A percentile compares a stretch with the other conserved stretches of the same genome.
Evolutionary conservation across 1,139 yeast genomes (phyloP).

Genomic region (Taphrina pruni): DNA sequence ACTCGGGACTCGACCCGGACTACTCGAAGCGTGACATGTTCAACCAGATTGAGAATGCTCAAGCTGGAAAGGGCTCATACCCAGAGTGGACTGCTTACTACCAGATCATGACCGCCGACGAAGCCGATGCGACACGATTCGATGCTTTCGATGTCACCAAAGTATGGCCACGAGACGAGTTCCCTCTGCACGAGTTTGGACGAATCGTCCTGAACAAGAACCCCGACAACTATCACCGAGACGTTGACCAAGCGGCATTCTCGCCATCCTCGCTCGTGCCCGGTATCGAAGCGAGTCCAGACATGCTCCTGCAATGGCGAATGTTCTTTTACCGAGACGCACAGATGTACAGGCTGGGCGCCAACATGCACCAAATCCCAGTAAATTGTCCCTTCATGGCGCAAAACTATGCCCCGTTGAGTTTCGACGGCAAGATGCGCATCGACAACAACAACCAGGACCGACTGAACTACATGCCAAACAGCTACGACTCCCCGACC

Average conservation of each 20-base stretch:
- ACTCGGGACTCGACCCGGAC: slow-evolving; percentile 70
- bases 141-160: slow-evolving; percentile 73
- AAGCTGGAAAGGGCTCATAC: slow-evolving; percentile 55
- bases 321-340: slow-evolving; percentile 66
- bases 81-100: slow-evolving; percentile 71
- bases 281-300: slow-evolving; percentile 65
- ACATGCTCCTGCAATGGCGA: slow-evolving; percentile 66
- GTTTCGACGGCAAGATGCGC: slow-evolving; percentile 83
- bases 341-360: slow-evolving; percentile 67
- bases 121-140: slow-evolving; percentile 57
- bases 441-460: slow-evolving; percentile 78
- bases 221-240: slow-evolving; percentile 64
- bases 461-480: slow-evolving; percentile 64
- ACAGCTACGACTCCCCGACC: slow-evolving; percentile 34
- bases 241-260: slow-evolving; percentile 66
- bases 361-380: slow-evolving; percentile 69
- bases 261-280: slow-evolving; percentile 67
- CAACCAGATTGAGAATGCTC: slow-evolving; percentile 60
- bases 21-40: slow-evolving; percentile 66
- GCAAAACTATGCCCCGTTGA: slow-evolving; percentile 51
- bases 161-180: slow-evolving; percentile 65
- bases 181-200: slow-evolving; percentile 66
- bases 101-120: slow-evolving; percentile 71
- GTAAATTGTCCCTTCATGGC: slow-evolving; percentile 55
- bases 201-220: slow-evolving; percentile 62